These are phyloP conservation scores for Aphanocladium album DNA, from an alignment of 2,329 filamentous ascomycete genomes.

Conservation along the genomic window DNA sequence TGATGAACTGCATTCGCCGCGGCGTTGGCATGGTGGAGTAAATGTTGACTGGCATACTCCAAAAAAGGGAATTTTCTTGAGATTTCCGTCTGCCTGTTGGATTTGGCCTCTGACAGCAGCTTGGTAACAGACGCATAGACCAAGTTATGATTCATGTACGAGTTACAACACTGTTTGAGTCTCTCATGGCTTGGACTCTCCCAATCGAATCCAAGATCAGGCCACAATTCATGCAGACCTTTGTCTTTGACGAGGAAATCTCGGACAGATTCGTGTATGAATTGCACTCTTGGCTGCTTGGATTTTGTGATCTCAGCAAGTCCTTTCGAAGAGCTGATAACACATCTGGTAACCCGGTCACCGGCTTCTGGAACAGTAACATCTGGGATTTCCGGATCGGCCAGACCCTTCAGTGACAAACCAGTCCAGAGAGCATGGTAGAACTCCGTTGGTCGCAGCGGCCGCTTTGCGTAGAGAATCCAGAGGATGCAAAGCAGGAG, in stretches of 20 bases:
- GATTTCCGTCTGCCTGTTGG: slow-evolving; percentile 17
- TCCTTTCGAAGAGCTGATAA: slow-evolving; percentile 44
- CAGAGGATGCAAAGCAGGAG: slow-evolving; percentile 45
- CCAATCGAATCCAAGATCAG: slow-evolving; percentile 28
- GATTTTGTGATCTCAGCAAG: slow-evolving; percentile 37
- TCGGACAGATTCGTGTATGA: slow-evolving; percentile 48
- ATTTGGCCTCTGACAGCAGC: slow-evolving; percentile 13
- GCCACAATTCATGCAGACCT: slow-evolving; percentile 26
- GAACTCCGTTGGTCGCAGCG: slow-evolving; percentile 38
- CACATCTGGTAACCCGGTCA: slow-evolving; percentile 25
- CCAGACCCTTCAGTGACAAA: slow-evolving; percentile 15
- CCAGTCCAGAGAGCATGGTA: slow-evolving; percentile 37
- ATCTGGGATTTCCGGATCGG: slow-evolving; percentile 22
- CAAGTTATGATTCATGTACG: slow-evolving; percentile 30
- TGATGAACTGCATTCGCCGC: slow-evolving; percentile 26
- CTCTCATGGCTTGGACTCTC: slow-evolving; percentile 34
- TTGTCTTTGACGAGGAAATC: slow-evolving; percentile 40
- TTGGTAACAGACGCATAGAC: not conserved
- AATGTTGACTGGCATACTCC: slow-evolving; percentile 35
- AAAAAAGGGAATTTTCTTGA: slow-evolving; percentile 37
- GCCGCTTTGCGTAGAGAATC: slow-evolving; percentile 44
- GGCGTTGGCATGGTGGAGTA: slow-evolving; percentile 36
- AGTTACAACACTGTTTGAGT: slow-evolving; percentile 39
- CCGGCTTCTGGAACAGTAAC: accelerated
- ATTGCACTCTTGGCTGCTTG: slow-evolving; percentile 37